Percentiles rank a stretch among this genome's conserved stretches.
phyloP scores from a whole-genome alignment of 306 rosid genomes.

The Neltuma alba region DNA sequence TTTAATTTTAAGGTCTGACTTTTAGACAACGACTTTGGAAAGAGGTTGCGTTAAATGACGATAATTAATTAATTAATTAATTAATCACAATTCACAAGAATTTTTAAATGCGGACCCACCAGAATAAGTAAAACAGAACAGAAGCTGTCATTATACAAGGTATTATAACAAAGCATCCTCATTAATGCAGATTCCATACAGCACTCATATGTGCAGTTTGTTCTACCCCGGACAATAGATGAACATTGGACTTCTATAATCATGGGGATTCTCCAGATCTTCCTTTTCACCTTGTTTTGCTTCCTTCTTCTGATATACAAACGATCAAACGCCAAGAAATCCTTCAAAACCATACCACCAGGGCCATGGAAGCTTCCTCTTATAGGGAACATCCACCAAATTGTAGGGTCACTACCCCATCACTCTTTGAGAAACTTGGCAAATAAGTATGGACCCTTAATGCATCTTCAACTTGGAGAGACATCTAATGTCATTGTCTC shows the following conservation, averaged over 20 bases:
- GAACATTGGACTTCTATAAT: not conserved
- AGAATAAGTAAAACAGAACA: too few relatives aligned
- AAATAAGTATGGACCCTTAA: constrained; percentile 27
- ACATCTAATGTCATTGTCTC: not conserved
- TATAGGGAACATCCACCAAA: constrained; percentile 2
- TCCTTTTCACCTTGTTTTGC: not conserved
- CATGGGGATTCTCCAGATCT: not conserved
- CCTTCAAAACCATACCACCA: not conserved
- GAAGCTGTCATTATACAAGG: too few relatives aligned
- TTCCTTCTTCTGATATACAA: not conserved
- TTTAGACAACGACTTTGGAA: too few relatives aligned
- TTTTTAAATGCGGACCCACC: too few relatives aligned
- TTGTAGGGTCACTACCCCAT: not conserved
- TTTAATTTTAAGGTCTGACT: too few relatives aligned
- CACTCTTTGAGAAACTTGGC: not conserved
- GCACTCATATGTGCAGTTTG: too few relatives aligned
- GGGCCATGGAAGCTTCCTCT: constrained; percentile 21
- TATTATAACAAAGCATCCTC: too few relatives aligned
- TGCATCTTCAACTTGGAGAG: not conserved
- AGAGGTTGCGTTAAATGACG: too few relatives aligned
- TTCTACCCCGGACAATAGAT: too few relatives aligned
- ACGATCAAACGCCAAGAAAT: not conserved
- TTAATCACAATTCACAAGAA: too few relatives aligned
- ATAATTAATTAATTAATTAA: too few relatives aligned
- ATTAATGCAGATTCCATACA: too few relatives aligned